Evolutionary conservation across 2,329 filamentous ascomycete genomes (phyloP).

Genomic region (Verticillium tricorpus): DNA sequence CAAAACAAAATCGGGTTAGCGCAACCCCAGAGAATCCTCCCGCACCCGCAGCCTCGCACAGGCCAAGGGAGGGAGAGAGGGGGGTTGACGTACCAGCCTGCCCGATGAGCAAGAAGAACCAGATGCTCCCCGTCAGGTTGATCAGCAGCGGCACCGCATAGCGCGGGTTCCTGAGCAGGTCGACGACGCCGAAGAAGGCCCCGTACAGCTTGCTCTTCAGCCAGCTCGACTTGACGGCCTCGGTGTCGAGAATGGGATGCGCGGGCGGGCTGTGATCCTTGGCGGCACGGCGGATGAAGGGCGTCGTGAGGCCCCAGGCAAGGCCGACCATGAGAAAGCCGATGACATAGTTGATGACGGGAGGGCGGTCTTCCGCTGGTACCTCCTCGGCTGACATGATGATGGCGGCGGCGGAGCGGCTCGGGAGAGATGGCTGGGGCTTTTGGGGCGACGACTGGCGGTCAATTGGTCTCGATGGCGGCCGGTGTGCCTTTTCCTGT

Average conservation of each 20-base stretch:
- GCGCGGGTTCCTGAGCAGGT: conserved; percentile 73
- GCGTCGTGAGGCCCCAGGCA: conserved; percentile 89
- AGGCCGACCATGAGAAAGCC: conserved; percentile 88
- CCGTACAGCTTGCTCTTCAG: conserved; percentile 58
- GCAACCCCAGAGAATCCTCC: neutral
- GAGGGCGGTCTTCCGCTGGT: conserved; percentile 30
- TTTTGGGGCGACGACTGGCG: neutral
- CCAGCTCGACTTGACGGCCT: conserved; percentile 52
- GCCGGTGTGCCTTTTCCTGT: neutral
- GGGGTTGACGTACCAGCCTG: conserved; percentile 68
- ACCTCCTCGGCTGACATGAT: neutral
- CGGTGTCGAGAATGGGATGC: conserved; percentile 49
- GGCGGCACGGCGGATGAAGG: conserved; percentile 86
- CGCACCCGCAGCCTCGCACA: neutral
- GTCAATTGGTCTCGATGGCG: neutral
- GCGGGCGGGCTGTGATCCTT: conserved; percentile 63
- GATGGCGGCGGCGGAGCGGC: neutral
- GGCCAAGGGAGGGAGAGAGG: neutral
- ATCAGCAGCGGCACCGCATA: conserved; percentile 82
- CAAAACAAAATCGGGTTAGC: neutral
- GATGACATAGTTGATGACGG: conserved; percentile 74
- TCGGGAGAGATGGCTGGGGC: neutral
- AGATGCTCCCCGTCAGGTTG: conserved; percentile 89
- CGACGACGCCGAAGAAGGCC: conserved; percentile 69
- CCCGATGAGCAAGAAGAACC: conserved; percentile 94